Percentiles rank a stretch among this genome's conserved stretches.
phyloP scores from a whole-genome alignment of 306 rosid genomes.

The Hippophae tibetana region DNA sequence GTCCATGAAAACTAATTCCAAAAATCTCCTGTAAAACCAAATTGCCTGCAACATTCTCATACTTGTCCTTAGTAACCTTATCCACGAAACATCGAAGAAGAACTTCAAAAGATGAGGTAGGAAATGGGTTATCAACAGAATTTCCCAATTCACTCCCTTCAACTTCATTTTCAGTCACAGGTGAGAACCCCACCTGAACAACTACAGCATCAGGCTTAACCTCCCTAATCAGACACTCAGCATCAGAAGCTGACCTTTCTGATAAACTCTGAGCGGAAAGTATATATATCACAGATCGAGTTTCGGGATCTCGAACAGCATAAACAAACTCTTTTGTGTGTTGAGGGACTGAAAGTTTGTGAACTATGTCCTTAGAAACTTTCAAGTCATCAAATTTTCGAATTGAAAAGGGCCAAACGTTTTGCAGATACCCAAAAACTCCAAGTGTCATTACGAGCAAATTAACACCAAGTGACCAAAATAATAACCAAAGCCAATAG shows the following conservation, averaged over 20 bases:
- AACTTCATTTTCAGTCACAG: slow-evolving; percentile 10
- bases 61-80: slow-evolving; percentile 53
- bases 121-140: slow-evolving; percentile 28
- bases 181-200: slow-evolving; percentile 39
- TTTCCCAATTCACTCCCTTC: slow-evolving; percentile 13
- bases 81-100: slow-evolving; percentile 53
- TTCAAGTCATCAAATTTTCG: slow-evolving; percentile 39
- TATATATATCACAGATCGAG: slow-evolving; percentile 49
- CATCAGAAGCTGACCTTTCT: slow-evolving; percentile 54
- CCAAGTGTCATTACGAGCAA: slow-evolving; percentile 38
- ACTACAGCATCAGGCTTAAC: slow-evolving; percentile 70
- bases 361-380: slow-evolving; percentile 40
- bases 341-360: slow-evolving; percentile 43
- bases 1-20: slow-evolving; percentile 62
- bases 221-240: slow-evolving; percentile 37
- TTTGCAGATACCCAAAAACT: slow-evolving; percentile 40
- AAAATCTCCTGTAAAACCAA: slow-evolving; percentile 59
- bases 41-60: slow-evolving; percentile 47
- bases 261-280: slow-evolving; percentile 59
- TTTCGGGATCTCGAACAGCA: slow-evolving; percentile 44
- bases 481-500: neutral
- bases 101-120: slow-evolving; percentile 59
- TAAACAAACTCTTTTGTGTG: slow-evolving; percentile 59
- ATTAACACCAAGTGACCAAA: neutral
- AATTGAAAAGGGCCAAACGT: slow-evolving; percentile 54